Evolutionary conservation across 2,329 filamentous ascomycete species (phyloP), one percentile per base, ranked within the genome.

Genomic region (Aspergillus caelatus): DNA sequence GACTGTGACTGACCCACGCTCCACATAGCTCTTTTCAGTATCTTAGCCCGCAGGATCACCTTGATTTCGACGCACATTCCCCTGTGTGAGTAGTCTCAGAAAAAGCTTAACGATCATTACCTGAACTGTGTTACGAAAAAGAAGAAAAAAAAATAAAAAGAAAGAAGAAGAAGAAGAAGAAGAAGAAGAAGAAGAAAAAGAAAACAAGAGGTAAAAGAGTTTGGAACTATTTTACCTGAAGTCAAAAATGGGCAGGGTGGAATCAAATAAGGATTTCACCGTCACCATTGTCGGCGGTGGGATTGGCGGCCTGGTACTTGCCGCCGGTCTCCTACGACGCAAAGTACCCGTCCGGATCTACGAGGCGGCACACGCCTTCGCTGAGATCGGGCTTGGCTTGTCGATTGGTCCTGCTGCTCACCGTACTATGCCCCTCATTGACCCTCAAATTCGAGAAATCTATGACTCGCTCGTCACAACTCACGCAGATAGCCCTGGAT

Each of bases 261-360:
- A 26, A 11, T 55, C 61, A 54, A 59, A 14, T 23, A 60, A 65
- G n/a, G 30, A 62, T 59, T 65, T 81, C 73, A 78, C 77, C 59
- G 75, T 88, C 62, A 85, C 86, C 65, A 85, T 89, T 52, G 76
- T 88, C 12, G 86, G 86, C 62, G 86, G 85, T 43, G 86, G 86
- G 34, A 86, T 89, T 62, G 82, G 82, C 28, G 86, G 87, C 41
- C 77, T 88, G 16, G 78, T 78, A 10, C 80, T 88, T 9, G 84
- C 84, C 30, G 81, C 85, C 50, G 84, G 81, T 14, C 81, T 88
- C 32, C 68, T 74, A 62, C 72, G 80, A 64, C 78, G 80, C 62
- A 71, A 78, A 48, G 69, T 87, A 36, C 73, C 77, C 2, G 76
- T 84, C 46, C 79, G 78, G 21, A 80, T 89, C 65, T 89, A 87